Base-by-base conservation (phyloP, 768 basidiomycete species). In the Lentinula sp. region DNA sequence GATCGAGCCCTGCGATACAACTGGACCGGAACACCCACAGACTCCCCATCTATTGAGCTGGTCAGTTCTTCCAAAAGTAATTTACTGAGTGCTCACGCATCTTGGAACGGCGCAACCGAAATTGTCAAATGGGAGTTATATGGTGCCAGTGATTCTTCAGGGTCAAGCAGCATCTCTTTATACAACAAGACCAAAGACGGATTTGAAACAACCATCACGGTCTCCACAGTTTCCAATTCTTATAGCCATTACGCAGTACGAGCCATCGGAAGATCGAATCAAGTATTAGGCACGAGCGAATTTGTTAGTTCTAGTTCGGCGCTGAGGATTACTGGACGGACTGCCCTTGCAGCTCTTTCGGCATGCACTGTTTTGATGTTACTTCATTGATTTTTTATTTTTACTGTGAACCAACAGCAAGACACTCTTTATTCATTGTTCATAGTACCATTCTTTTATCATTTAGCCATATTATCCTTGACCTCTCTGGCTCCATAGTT, bases 41-140 rank as follows among this genome's bases (percentile, higher is more conserved):
- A 54, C 41, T 58, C 62, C 9, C 66, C 66, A 3, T 58, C 41
- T 2, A 60, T 64, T 0, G 35, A 60, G 3, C 39, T 67, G 2
- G 45, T 49, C 18, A 2, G 3, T 16, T 3, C 57, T 12, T 28
- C 32, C 12, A 35, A 37, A 36, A 48, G 45, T 15, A 54, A 55
- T 23, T 33, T 51, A 6, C 52, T 51, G 15, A 61, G 58, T 15
- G 48, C 63, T 7, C 63, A 63, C 18, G 66, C 63, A 4, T 65
- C 64, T 8, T 67, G 66, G 66, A 67, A 65, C 48, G 66, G 66
- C 2, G 64, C 64, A 23, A 67, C 66, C 18, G 62, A 67, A 12
- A 64, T 65, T 6, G 52, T 58, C 15, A n/a, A 28, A 8, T 66
- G 63, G 59, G 45, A 42, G 9, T 56, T 65, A n/a, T 32, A 62